phyloP scores from a whole-genome alignment of 305 asterid genomes.

The Fraxinus sp. region DNA sequence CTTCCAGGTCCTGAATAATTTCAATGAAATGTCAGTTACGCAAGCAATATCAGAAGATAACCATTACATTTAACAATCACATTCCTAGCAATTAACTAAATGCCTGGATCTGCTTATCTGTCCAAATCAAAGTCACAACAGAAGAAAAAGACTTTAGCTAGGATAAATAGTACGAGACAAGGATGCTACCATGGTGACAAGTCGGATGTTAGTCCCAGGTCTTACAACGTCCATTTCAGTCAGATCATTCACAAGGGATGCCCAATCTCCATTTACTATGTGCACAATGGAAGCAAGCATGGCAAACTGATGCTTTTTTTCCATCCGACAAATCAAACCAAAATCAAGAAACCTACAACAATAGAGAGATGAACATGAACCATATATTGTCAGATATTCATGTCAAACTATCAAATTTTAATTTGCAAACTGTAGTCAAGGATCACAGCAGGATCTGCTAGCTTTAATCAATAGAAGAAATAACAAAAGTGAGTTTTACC shows the following conservation, averaged over 20 bases:
- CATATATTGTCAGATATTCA: constrained; percentile 18
- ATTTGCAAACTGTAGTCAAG: not conserved
- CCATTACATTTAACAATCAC: not conserved
- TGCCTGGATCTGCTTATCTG: constrained; percentile 6
- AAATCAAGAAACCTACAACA: constrained; percentile 85
- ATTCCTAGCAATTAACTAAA: not conserved
- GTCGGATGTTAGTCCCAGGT: constrained; percentile 76
- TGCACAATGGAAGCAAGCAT: constrained; percentile 89
- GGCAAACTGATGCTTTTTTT: constrained; percentile 87
- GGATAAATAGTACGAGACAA: constrained; percentile 19
- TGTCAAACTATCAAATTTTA: constrained; percentile 10
- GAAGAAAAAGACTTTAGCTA: not conserved
- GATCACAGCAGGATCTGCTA: not conserved
- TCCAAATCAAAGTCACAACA: not conserved
- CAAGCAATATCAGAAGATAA: constrained; percentile 8
- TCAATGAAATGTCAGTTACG: constrained; percentile 22
- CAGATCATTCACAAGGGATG: constrained; percentile 76
- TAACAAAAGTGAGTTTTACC: constrained; percentile 46
- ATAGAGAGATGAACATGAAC: constrained; percentile 18
- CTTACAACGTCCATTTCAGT: constrained; percentile 81
- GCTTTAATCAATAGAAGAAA: constrained; percentile 15
- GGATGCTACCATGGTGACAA: constrained; percentile 74
- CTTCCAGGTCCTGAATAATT: constrained; percentile 73
- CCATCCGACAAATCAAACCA: constrained; percentile 96
- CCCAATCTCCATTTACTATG: constrained; percentile 95